Evolutionary conservation across 1,139 yeast genomes (phyloP).

Genomic region (Yamadazyma dushanensis): DNA sequence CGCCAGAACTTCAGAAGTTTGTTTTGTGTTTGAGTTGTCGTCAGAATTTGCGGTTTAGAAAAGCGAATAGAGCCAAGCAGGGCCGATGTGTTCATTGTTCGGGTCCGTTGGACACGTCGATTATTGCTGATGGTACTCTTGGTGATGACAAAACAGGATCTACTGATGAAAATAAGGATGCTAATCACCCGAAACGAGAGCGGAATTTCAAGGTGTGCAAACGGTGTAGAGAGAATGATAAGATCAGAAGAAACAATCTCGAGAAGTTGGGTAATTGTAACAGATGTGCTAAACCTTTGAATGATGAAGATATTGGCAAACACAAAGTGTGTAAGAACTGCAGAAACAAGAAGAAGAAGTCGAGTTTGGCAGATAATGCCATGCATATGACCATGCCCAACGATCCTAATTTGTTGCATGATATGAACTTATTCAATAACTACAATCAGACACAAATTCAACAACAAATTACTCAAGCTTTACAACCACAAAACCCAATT

Average conservation of each 20-base stretch:
- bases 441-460: slow-evolving; percentile 15
- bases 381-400: slow-evolving; percentile 5
- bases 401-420: slow-evolving; percentile 9
- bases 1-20: slow-evolving; percentile 48
- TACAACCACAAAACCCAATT: slow-evolving; percentile 18
- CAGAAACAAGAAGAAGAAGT: slow-evolving; percentile 52
- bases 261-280: slow-evolving; percentile 63
- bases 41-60: slow-evolving; percentile 51
- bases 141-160: slow-evolving; percentile 6
- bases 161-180: not conserved
- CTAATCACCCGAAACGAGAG: slow-evolving; percentile 13
- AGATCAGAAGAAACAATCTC: slow-evolving; percentile 52
- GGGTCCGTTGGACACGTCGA: slow-evolving; percentile 54
- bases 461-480: slow-evolving; percentile 17
- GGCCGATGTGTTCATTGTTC: slow-evolving; percentile 71
- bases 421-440: slow-evolving; percentile 7
- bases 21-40: slow-evolving; percentile 65
- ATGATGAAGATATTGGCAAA: slow-evolving; percentile 44
- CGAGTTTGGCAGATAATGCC: slow-evolving; percentile 6
- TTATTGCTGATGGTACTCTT: slow-evolving; percentile 24
- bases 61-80: slow-evolving; percentile 58
- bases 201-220: slow-evolving; percentile 59
- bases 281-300: slow-evolving; percentile 55
- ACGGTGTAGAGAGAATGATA: slow-evolving; percentile 63
- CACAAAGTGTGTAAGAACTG: slow-evolving; percentile 59